Percentiles rank a stretch among this genome's conserved stretches.
These are phyloP conservation scores for Wickerhamomyces sp. DNA, from an alignment of 1,139 yeast species.

Conservation along the genomic window DNA sequence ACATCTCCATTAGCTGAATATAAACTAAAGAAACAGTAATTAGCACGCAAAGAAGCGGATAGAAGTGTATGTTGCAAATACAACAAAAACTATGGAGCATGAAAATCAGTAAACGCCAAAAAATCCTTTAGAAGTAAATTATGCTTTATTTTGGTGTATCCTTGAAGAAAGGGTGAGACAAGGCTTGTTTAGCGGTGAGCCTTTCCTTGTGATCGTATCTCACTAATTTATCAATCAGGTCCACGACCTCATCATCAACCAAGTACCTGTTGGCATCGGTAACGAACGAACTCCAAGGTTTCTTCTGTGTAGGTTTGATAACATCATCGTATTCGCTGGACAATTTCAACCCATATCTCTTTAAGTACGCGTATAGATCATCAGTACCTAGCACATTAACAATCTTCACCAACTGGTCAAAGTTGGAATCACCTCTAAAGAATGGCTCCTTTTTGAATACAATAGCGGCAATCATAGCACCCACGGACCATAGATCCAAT, in stretches of 20 bases:
- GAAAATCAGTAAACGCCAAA: no score
- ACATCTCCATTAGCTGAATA: no score
- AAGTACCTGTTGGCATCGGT: slow-evolving; percentile 69
- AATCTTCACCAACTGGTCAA: slow-evolving; percentile 93
- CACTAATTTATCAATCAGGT: slow-evolving; percentile 75
- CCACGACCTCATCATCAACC: slow-evolving; percentile 68
- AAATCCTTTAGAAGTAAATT: no score
- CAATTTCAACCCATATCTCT: slow-evolving; percentile 70
- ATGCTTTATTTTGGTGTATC: slow-evolving; percentile 5
- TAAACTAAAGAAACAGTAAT: no score
- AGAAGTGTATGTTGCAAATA: no score
- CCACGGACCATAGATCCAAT: slow-evolving; percentile 93
- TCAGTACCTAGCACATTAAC: slow-evolving; percentile 92
- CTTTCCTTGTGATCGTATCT: slow-evolving; percentile 94
- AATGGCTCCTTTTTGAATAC: slow-evolving; percentile 95
- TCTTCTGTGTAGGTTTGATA: slow-evolving; percentile 70
- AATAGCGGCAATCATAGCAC: slow-evolving; percentile 97
- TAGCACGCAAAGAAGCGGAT: no score
- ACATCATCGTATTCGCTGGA: slow-evolving; percentile 77
- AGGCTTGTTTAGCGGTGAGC: slow-evolving; percentile 90
- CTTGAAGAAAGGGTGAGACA: slow-evolving; percentile 72
- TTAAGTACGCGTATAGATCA: slow-evolving; percentile 66
- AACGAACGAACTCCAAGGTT: slow-evolving; percentile 84
- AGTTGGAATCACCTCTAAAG: slow-evolving; percentile 94
- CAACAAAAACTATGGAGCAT: no score